Base-by-base conservation (phyloP, 306 rosid genomes). In the Parietaria judaica region DNA sequence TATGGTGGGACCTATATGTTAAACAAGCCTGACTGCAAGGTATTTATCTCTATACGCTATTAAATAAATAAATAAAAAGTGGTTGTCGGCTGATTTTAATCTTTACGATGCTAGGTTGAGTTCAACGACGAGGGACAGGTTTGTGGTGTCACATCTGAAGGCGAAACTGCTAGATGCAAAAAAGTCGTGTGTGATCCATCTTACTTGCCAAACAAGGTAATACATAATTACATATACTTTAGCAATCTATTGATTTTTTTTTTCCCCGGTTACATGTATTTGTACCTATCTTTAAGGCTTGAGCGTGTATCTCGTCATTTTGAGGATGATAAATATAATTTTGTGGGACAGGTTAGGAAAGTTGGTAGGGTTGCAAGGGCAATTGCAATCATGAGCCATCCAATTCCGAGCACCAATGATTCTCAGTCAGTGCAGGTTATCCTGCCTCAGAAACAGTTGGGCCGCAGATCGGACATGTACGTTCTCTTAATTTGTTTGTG, bases 1-100 rank as follows among this genome's bases (percentile, higher is more conserved):
- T 91, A 91, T 70, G 98, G 98, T 70, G 98, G 98, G 62, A 92
- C 98, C 57, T 88, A 86, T 70, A 92, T 92, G 98, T 79, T 92
- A 77, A 92, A 88, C 56, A 92, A 92, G 72, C 98, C 98, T 59
- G 95, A 92, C 71, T 92, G 98, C 83, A 88, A 86, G 98, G 98
- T 92, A 77, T 61, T 6, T 63, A 47, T 54, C 50, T 60, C 11
- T 64, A 9, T 54, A 31, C 58, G 45, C 31, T 23, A 23, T 23
- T 23, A 23, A 23, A 23, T 23, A 23, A 23, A 23, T 23, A 23
- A 23, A 0, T 23, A 23, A 23, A 23, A 23, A 23, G 31, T 15
- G 67, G 41, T 12, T n/a, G 14, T 4, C 23, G 4, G 10, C 57
- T 55, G 69, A 53, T 36, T 47, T 47, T 59, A 49, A 52, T 62